A percentile compares a stretch with the other conserved stretches of the same genome.
These are phyloP conservation scores for Penicillium sp. DNA, from an alignment of 2,329 filamentous ascomycete species.

Conservation along the genomic window DNA sequence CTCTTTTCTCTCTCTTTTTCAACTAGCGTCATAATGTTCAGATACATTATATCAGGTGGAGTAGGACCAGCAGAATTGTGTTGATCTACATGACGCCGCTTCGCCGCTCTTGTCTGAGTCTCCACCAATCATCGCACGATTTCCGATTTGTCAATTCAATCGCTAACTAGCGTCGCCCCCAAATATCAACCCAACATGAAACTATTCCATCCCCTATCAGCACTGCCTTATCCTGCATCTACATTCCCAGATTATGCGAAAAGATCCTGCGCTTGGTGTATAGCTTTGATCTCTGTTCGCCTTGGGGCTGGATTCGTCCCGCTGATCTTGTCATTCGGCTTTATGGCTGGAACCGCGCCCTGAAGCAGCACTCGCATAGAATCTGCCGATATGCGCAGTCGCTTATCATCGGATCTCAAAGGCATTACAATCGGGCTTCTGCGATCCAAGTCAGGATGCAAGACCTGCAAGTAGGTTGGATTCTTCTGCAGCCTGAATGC, in stretches of 20 bases:
- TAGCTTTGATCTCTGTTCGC: background rate
- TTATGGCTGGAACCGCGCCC: background rate
- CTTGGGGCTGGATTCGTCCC: background rate
- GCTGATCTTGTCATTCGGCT: background rate
- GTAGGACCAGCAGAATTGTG: too few species aligned
- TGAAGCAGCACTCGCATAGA: background rate
- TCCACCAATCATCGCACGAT: background rate
- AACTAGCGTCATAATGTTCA: too few species aligned
- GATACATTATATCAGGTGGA: too few species aligned
- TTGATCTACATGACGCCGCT: too few species aligned
- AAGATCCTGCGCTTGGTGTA: too few species aligned
- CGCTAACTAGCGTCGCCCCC: background rate
- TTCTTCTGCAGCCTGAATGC: background rate
- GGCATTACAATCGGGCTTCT: conserved; percentile 7
- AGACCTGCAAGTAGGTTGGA: conserved; percentile 36
- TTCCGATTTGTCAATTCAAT: background rate
- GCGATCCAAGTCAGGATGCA: conserved; percentile 32
- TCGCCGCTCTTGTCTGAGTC: too few species aligned
- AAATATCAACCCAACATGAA: background rate
- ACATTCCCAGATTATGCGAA: background rate
- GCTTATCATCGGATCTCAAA: background rate
- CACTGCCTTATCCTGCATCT: background rate
- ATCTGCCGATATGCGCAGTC: background rate
- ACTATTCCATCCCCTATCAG: background rate
- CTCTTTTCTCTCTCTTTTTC: too few species aligned